Percentiles rank a stretch among this genome's conserved stretches.
Conservation (phyloP, 2,329 filamentous ascomycete species). For the Acarospora socialis region DNA sequence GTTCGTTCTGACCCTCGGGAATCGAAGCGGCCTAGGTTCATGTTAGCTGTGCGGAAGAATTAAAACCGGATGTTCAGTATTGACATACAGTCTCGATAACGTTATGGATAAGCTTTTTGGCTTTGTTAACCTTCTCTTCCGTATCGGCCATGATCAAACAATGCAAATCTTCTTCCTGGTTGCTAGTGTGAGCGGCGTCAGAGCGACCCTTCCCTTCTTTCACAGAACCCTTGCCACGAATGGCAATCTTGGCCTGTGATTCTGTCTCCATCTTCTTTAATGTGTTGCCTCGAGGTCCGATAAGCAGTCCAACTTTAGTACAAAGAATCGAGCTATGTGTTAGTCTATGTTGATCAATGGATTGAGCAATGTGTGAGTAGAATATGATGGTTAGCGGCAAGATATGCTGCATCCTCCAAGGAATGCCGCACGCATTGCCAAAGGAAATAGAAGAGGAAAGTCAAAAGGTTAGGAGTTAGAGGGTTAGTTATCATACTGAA, state of each 20-base stretch:
- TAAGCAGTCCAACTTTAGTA: slow-evolving; percentile 98
- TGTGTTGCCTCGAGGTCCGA: slow-evolving; percentile 99
- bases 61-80: not conserved
- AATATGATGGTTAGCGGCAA: slow-evolving; percentile 25
- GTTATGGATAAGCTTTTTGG: slow-evolving; percentile 95
- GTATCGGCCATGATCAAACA: slow-evolving; percentile 99
- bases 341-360: slow-evolving; percentile 50
- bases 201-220: slow-evolving; percentile 99
- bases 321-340: slow-evolving; percentile 68
- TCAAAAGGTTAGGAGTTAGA: slow-evolving; percentile 58
- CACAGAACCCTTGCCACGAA: slow-evolving; percentile 97
- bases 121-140: slow-evolving; percentile 98
- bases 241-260: slow-evolving; percentile 95
- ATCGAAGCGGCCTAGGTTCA: slow-evolving; percentile 75
- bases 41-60: slow-evolving; percentile 18
- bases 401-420: slow-evolving; percentile 23
- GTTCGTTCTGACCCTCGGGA: slow-evolving; percentile 94
- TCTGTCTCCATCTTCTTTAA: slow-evolving; percentile 99
- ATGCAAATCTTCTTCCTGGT: slow-evolving; percentile 98
- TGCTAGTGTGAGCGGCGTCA: slow-evolving; percentile 97
- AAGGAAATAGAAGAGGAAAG: slow-evolving; percentile 31
- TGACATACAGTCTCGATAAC: slow-evolving; percentile 91
- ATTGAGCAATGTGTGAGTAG: slow-evolving; percentile 20
- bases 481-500: slow-evolving; percentile 99
- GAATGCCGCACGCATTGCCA: slow-evolving; percentile 25